phyloP scores from a whole-genome alignment of 73 alveolate species.

The Blepharisma japonicum region DNA sequence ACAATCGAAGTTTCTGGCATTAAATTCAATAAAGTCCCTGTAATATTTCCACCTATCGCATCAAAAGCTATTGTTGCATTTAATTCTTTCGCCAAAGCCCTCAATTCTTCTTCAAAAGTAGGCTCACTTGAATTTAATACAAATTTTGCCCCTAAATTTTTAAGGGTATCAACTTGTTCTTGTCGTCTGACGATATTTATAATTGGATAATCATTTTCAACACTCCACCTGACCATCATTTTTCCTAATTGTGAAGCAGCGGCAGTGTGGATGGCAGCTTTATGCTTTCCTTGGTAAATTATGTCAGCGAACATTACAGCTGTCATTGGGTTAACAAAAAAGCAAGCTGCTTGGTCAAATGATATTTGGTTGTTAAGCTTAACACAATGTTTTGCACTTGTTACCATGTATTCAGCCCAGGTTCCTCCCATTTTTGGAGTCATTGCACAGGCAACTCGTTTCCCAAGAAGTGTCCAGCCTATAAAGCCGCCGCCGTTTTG shows the following conservation, averaged over 20 bases:
- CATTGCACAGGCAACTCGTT: conserved; percentile 65
- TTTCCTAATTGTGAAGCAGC: conserved; percentile 77
- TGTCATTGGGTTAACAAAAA: conserved; percentile 29
- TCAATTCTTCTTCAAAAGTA: conserved; percentile 48
- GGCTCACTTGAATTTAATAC: conserved; percentile 50
- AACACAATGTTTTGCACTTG: conserved; percentile 47
- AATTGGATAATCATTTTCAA: conserved; percentile 47
- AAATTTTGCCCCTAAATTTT: conserved; percentile 56
- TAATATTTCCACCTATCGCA: conserved; percentile 66
- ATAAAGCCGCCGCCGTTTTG: conserved; percentile 82
- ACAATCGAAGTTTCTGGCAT: conserved; percentile 61
- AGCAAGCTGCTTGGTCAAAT: background rate
- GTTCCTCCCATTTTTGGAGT: conserved; percentile 50
- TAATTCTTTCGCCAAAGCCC: conserved; percentile 44
- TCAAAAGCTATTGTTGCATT: conserved; percentile 73
- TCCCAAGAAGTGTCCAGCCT: conserved; percentile 84
- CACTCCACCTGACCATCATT: conserved; percentile 54
- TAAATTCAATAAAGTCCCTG: conserved; percentile 49
- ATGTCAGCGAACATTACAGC: background rate
- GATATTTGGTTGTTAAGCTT: background rate
- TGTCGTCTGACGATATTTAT: conserved; percentile 78
- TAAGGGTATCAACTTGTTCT: conserved; percentile 61
- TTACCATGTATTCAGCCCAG: conserved; percentile 74
- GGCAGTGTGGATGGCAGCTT: conserved; percentile 70
- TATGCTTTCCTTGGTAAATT: conserved; percentile 23